A percentile compares a stretch with the other conserved stretches of the same genome.
phyloP scores from a whole-genome alignment of 495 filamentous ascomycete species.

The Trypethelium eluteriae region DNA sequence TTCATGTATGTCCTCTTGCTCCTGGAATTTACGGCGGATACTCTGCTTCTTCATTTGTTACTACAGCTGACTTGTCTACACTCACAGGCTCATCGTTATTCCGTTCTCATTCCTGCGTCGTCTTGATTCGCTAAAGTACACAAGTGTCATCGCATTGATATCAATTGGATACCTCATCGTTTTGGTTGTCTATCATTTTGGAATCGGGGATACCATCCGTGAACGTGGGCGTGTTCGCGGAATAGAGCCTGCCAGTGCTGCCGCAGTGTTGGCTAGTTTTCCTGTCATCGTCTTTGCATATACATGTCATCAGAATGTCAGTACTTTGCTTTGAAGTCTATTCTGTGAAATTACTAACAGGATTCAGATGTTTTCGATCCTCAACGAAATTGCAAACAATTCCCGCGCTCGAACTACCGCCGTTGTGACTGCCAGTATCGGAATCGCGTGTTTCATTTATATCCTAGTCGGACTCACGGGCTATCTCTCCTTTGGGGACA shows the following conservation, averaged over 20 bases:
- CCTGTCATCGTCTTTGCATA: constrained; percentile 97
- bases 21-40: neutral
- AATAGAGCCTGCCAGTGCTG: constrained; percentile 67
- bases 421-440: constrained; percentile 77
- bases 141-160: constrained; percentile 80
- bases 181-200: constrained; percentile 83
- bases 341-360: neutral
- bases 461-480: constrained; percentile 89
- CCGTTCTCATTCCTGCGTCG: constrained; percentile 84
- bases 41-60: neutral
- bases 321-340: neutral
- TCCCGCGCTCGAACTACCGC: constrained; percentile 70
- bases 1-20: constrained; percentile 61
- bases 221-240: constrained; percentile 66
- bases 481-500: constrained; percentile 87
- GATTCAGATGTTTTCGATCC: constrained; percentile 88
- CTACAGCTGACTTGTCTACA: neutral
- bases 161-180: constrained; percentile 92
- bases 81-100: constrained; percentile 76
- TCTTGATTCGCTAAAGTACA: constrained; percentile 94
- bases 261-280: constrained; percentile 73
- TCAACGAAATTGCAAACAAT: constrained; percentile 88
- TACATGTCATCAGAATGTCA: constrained; percentile 95
- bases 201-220: constrained; percentile 63
- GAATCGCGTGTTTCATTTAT: constrained; percentile 70